A percentile compares a stretch with the other conserved stretches of the same genome.
These are phyloP conservation scores for Fusarium praegraminearum DNA, from an alignment of 2,329 filamentous ascomycete genomes.

Conservation along the genomic window DNA sequence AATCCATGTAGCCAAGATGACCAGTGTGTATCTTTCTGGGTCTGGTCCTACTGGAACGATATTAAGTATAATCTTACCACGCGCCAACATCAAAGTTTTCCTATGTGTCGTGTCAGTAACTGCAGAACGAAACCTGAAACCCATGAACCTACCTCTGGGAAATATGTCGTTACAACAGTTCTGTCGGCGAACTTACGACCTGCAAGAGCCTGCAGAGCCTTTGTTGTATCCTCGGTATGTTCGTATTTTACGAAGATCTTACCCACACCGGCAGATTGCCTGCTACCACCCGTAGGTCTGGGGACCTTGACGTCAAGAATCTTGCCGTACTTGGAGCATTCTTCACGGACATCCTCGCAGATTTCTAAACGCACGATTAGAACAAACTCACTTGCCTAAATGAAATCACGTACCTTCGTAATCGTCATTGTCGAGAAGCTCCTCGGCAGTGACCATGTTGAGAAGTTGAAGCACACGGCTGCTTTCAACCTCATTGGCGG, in stretches of 20 bases:
- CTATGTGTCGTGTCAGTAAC: conserved; percentile 60
- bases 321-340: conserved; percentile 90
- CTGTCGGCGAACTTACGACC: conserved; percentile 96
- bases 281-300: conserved; percentile 82
- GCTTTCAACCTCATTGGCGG: conserved; percentile 80
- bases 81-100: conserved; percentile 95
- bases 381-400: neutral
- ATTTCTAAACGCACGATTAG: conserved; percentile 78
- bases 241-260: conserved; percentile 99
- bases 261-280: conserved; percentile 89
- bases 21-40: conserved; percentile 9
- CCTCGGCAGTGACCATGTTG: conserved; percentile 98
- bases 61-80: conserved; percentile 68
- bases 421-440: conserved; percentile 92
- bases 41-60: conserved; percentile 6
- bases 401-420: conserved; percentile 79
- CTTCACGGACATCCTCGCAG: conserved; percentile 90
- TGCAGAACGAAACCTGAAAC: neutral
- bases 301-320: conserved; percentile 94
- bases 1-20: conserved; percentile 37
- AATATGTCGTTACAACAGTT: conserved; percentile 96
- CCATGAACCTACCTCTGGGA: conserved; percentile 78
- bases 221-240: conserved; percentile 78
- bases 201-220: conserved; percentile 88
- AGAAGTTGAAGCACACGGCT: conserved; percentile 90